Percentiles rank a stretch among this genome's conserved stretches.
These are phyloP conservation scores for Phytophthora citricola DNA, from an alignment of 352 stramenopile species.

Conservation along the genomic window DNA sequence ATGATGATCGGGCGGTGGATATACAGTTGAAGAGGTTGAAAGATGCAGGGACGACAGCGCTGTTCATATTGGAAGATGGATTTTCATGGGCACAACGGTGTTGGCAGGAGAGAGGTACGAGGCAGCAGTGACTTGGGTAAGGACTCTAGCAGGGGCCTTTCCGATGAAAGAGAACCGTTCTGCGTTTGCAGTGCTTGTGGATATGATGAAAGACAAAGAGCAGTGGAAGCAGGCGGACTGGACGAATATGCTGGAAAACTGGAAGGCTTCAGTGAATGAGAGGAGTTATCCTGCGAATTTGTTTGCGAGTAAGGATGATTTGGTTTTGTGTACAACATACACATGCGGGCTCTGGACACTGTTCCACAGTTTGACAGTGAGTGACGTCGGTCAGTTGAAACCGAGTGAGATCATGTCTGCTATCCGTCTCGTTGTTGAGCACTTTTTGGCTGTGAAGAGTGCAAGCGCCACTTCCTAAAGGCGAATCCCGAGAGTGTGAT, in stretches of 20 bases:
- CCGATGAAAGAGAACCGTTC: slow-evolving; percentile 65
- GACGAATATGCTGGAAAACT: slow-evolving; percentile 55
- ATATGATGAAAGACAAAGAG: slow-evolving; percentile 38
- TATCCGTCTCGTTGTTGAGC: slow-evolving; percentile 70
- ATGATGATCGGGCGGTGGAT: slow-evolving; percentile 33
- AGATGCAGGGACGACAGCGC: slow-evolving; percentile 62
- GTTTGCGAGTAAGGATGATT: slow-evolving; percentile 52
- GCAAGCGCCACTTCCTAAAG: slow-evolving; percentile 67
- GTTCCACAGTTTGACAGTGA: slow-evolving; percentile 74
- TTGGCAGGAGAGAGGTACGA: slow-evolving; percentile 63
- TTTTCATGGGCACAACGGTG: slow-evolving; percentile 64
- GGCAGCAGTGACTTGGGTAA: slow-evolving; percentile 66
- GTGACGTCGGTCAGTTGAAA: slow-evolving; percentile 34
- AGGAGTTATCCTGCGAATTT: slow-evolving; percentile 69
- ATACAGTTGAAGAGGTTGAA: slow-evolving; percentile 67
- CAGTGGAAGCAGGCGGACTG: slow-evolving; percentile 60
- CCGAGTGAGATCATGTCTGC: slow-evolving; percentile 59
- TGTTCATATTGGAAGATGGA: slow-evolving; percentile 71
- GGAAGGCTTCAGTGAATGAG: slow-evolving; percentile 52
- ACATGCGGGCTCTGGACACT: slow-evolving; percentile 84
- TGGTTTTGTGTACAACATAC: slow-evolving; percentile 67
- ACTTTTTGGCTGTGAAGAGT: slow-evolving; percentile 87
- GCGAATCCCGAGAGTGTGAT: slow-evolving; percentile 66
- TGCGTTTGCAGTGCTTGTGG: slow-evolving; percentile 51
- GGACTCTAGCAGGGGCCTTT: slow-evolving; percentile 58